Evolutionary conservation across 2,329 filamentous ascomycete species (phyloP).

Genomic region (Monilinia laxa): DNA sequence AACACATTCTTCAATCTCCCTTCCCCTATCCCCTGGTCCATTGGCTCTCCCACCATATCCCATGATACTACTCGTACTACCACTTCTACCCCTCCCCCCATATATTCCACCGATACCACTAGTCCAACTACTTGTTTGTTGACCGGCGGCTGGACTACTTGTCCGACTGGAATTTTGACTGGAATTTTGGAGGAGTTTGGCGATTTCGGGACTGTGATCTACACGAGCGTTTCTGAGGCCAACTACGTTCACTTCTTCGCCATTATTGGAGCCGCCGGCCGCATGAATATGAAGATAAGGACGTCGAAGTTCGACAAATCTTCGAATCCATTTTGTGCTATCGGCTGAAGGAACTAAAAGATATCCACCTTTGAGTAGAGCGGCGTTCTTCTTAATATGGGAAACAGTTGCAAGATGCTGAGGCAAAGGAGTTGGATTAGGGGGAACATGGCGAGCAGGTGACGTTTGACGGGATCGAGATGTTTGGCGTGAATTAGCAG

Average conservation of each 20-base stretch:
- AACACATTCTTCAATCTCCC: constrained; percentile 49
- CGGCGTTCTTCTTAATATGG: constrained; percentile 75
- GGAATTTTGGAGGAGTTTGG: constrained; percentile 60
- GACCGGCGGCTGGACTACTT: not conserved
- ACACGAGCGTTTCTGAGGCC: constrained; percentile 88
- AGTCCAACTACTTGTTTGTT: constrained; percentile 33
- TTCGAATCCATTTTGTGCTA: constrained; percentile 81
- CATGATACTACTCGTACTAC: constrained; percentile 6
- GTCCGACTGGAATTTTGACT: not conserved
- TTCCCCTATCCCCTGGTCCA: constrained; percentile 36
- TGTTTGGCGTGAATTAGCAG: constrained; percentile 35
- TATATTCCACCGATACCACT: constrained; percentile 28
- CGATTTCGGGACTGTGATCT: constrained; percentile 86
- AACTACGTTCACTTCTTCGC: constrained; percentile 87
- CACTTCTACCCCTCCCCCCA: constrained; percentile 3
- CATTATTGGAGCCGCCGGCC: constrained; percentile 59
- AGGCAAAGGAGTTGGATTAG: constrained; percentile 43
- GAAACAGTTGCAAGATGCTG: constrained; percentile 74
- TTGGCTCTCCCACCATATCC: constrained; percentile 1
- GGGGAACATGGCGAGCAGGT: not conserved
- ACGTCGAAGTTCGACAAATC: constrained; percentile 86
- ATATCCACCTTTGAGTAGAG: constrained; percentile 81
- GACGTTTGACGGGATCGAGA: constrained; percentile 16
- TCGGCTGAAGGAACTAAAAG: constrained; percentile 81
- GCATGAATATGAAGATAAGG: constrained; percentile 92